phyloP scores from a whole-genome alignment of 225 moss, liverwort and hornwort species.

The Asterella californica region DNA sequence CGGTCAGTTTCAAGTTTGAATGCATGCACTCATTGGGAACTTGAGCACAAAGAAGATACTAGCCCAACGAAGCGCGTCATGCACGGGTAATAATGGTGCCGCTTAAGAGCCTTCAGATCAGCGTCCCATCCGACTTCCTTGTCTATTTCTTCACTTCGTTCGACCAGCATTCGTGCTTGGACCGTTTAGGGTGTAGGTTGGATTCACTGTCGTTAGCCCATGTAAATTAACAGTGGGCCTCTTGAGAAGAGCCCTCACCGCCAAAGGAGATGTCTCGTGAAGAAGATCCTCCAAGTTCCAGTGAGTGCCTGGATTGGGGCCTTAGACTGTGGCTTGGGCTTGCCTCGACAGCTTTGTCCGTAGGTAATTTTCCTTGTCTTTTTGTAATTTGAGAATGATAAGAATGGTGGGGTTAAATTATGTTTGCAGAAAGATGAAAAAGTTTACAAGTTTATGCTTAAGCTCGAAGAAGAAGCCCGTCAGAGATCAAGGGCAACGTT shows the following conservation, averaged over 20 bases:
- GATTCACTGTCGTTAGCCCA: not conserved
- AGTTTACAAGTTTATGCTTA: constrained; percentile 62
- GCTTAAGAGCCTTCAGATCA: not conserved
- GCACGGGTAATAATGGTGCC: not conserved
- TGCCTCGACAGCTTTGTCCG: not conserved
- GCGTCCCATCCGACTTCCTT: not conserved
- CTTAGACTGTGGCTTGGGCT: not conserved
- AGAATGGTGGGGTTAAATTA: not conserved
- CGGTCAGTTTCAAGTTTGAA: not conserved
- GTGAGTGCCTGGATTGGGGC: not conserved
- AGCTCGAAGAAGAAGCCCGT: constrained; percentile 51
- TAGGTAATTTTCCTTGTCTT: not conserved
- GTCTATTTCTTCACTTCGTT: not conserved
- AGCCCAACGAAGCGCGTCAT: not conserved
- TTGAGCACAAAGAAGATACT: not conserved
- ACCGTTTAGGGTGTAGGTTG: not conserved
- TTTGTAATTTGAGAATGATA: not conserved
- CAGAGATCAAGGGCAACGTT: constrained; percentile 68
- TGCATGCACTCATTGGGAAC: not conserved
- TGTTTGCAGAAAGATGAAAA: constrained; percentile 58
- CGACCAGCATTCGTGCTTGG: not conserved
- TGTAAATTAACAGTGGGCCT: not conserved
- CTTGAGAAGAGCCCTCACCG: not conserved
- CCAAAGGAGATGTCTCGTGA: not conserved
- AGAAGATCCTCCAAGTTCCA: not conserved